Base-by-base conservation (phyloP, 352 stramenopile genomes). In the Pythium folliculosum region DNA sequence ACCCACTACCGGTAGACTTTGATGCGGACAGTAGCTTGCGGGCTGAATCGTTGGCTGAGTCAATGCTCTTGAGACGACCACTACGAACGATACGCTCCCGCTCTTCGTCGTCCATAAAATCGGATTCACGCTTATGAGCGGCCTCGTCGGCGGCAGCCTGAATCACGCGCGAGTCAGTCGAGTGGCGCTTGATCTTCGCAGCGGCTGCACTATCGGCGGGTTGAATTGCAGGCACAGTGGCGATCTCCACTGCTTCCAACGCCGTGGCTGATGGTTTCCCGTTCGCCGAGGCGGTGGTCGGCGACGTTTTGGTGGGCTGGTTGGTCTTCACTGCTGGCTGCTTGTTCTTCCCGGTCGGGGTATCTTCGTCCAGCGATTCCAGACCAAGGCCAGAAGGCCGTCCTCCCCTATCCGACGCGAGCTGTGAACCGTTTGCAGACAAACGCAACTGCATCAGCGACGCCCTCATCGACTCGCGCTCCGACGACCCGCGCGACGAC, bases 131-230 rank as follows among this genome's bases (percentile, higher is more conserved):
- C 67, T 75, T 13, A 2, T 58, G 77, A 79, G 21, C 27, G 9
- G 66, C 47, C 63, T 90, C 72, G n/a, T 86, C 78, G 13, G 82
- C 82, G 25, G 78, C 80, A 14, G 80, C 77, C 40, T 85, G 73
- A 48, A 93, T 91, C 8, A 80, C 72, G 4, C 77, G 76, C 6
- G 82, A 81, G 61, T 93, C 85, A 0, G 85, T 93, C 3, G 77
- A 82, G 61, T 84, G 78, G 3, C 85, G 82, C 70, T 91, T 91
- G 61, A 93, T 82, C 47, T 70, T 69, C 8, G 35, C 49, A 40
- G 52, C 32, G 16, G 40, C 21, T n/a, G 44, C 25, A 37, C n/a
- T n/a, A 7, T 48, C 44, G 4, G 48, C 5, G 22, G 52, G 17
- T 57, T 53, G 52, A 17, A 23, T 37, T 6, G n/a, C 48, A 12